phyloP scores from a whole-genome alignment of 108 stramenopile genomes.

The Skeletonema costatum region DNA sequence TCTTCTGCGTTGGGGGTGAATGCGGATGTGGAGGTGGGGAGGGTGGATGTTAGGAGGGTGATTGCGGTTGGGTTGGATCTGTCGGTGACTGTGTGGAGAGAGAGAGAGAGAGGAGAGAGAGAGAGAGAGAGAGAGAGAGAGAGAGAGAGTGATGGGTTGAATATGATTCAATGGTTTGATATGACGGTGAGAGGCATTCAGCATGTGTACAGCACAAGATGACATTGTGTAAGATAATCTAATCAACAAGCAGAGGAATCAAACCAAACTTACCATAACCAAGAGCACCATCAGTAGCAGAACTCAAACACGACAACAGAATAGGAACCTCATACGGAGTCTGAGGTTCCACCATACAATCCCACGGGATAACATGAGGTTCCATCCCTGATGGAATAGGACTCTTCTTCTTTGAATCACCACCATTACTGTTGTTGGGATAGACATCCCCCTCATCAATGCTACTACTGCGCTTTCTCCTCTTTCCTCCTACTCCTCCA shows the following conservation, averaged over 20 bases:
- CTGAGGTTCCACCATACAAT: slow-evolving; percentile 60
- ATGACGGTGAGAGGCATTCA: neutral
- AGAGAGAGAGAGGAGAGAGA: neutral
- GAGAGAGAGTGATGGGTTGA: neutral
- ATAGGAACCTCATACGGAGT: slow-evolving; percentile 82
- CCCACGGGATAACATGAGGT: slow-evolving; percentile 63
- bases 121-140: neutral
- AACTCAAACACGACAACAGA: slow-evolving; percentile 64
- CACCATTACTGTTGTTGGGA: slow-evolving; percentile 13
- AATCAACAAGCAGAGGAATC: neutral
- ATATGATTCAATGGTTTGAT: neutral
- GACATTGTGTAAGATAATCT: neutral
- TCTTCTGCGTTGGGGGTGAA: slow-evolving; percentile 37
- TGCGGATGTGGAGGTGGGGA: slow-evolving; percentile 51
- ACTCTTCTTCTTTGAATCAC: slow-evolving; percentile 21
- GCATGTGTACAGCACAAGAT: neutral
- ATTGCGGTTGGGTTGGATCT: slow-evolving; percentile 51
- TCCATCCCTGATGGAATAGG: slow-evolving; percentile 20
- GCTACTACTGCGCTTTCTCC: slow-evolving; percentile 40
- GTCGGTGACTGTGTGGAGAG: slow-evolving; percentile 33
- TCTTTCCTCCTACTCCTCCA: slow-evolving; percentile 8
- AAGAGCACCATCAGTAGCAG: slow-evolving; percentile 63
- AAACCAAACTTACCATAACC: slow-evolving; percentile 55
- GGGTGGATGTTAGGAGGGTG: slow-evolving; percentile 59
- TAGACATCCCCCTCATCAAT: slow-evolving; percentile 18